Percentiles rank a stretch among this genome's conserved stretches.
Evolutionary conservation across 495 filamentous ascomycete genomes (phyloP).

Genomic region (Cudoniella acicularis): DNA sequence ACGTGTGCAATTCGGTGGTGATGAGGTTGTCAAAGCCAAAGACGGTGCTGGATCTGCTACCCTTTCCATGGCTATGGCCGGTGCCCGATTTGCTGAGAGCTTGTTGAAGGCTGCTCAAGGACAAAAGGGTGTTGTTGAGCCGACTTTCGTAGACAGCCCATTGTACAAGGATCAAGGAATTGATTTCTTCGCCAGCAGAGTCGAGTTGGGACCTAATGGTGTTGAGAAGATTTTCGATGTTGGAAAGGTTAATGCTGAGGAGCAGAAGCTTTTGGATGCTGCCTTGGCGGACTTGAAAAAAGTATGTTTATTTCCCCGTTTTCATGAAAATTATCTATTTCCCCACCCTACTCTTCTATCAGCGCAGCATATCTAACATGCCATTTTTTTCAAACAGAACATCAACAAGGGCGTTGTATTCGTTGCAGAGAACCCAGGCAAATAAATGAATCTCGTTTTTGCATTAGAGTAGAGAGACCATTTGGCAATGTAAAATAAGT

Average conservation of each 20-base stretch:
- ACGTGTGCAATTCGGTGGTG: constrained; percentile 98
- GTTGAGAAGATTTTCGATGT: constrained; percentile 87
- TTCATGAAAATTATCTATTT: too few relatives aligned
- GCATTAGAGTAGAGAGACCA: too few relatives aligned
- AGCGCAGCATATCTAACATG: not conserved
- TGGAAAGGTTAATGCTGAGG: constrained; percentile 74
- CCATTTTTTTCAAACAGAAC: constrained; percentile 29
- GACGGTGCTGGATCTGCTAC: constrained; percentile 97
- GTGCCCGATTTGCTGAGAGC: constrained; percentile 94
- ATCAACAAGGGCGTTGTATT: constrained; percentile 51
- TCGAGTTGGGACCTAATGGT: constrained; percentile 94
- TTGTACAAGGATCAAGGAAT: constrained; percentile 96
- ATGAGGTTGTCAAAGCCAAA: constrained; percentile 99
- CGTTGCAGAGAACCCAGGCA: constrained; percentile 44
- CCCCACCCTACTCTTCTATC: not conserved
- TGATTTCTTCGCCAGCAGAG: constrained; percentile 90
- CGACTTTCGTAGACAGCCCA: constrained; percentile 93
- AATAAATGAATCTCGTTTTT: too few relatives aligned
- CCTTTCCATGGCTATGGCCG: constrained; percentile 98
- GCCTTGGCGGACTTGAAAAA: constrained; percentile 85
- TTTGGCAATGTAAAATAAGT: too few relatives aligned
- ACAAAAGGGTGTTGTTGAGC: constrained; percentile 92
- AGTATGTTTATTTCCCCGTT: too few relatives aligned
- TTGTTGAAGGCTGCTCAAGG: constrained; percentile 90
- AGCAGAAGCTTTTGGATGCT: constrained; percentile 85